Conservation (phyloP, 257 asterid species). For the Nicotiana attenuata region DNA sequence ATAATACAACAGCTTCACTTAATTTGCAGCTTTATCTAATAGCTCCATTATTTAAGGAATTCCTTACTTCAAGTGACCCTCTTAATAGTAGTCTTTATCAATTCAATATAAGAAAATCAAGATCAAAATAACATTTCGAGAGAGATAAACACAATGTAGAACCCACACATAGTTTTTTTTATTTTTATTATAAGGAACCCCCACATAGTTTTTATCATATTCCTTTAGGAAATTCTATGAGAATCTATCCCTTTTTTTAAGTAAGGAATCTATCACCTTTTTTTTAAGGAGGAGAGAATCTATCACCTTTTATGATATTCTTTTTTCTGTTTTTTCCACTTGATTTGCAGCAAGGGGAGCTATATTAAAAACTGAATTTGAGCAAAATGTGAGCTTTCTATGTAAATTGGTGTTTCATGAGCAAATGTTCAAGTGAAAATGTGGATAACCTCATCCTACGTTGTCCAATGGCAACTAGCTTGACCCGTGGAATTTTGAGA, state of each 20-base stretch:
- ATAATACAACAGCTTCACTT: neutral
- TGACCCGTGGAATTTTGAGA: too few species aligned
- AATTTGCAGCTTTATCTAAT: conserved; percentile 1
- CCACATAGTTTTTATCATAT: neutral
- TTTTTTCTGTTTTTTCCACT: too few species aligned
- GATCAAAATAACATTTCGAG: neutral
- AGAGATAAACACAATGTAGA: neutral
- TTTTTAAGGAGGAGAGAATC: too few species aligned
- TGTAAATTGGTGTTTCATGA: too few species aligned
- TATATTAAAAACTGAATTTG: too few species aligned
- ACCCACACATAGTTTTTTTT: neutral
- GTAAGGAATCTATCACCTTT: too few species aligned
- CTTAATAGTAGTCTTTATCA: neutral
- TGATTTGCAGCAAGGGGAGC: too few species aligned
- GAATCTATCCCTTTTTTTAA: neutral
- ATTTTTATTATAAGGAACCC: neutral
- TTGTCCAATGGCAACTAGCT: too few species aligned
- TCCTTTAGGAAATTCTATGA: neutral
- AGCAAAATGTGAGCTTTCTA: too few species aligned
- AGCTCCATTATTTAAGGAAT: neutral
- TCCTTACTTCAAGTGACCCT: neutral
- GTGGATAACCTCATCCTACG: too few species aligned
- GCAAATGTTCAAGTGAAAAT: too few species aligned
- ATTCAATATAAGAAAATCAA: neutral
- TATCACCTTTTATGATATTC: too few species aligned